These are phyloP conservation scores for Trypanosoma scelopori DNA, from an alignment of 208 protist species.

Conservation along the genomic window DNA sequence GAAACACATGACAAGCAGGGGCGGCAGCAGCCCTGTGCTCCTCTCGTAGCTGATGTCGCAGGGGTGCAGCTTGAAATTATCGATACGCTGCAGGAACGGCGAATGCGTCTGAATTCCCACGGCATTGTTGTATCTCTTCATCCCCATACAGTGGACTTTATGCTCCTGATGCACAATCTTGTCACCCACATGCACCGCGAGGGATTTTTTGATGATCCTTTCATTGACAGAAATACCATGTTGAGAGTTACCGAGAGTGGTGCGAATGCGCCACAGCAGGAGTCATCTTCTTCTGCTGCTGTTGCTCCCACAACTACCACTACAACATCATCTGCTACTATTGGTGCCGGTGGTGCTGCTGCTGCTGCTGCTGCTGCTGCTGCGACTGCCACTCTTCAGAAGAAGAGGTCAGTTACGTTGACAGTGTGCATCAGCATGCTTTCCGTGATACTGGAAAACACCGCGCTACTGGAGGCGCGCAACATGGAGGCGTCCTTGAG, in stretches of 20 bases:
- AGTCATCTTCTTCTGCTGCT: no score
- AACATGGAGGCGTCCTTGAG: constrained; percentile 14
- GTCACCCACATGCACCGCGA: constrained; percentile 17
- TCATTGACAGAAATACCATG: neutral
- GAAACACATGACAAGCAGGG: neutral
- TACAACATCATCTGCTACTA: no score
- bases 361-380: no score
- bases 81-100: constrained; percentile 10
- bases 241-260: neutral
- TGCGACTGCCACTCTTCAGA: neutral
- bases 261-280: neutral
- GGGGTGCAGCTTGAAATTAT: constrained; percentile 15
- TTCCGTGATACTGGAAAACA: constrained; percentile 20
- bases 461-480: constrained; percentile 19
- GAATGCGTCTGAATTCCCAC: constrained; percentile 8
- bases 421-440: constrained; percentile 9
- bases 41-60: neutral
- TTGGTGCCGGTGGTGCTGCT: no score
- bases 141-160: constrained; percentile 28
- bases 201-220: neutral
- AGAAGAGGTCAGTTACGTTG: constrained; percentile 4
- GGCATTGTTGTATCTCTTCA: constrained; percentile 22
- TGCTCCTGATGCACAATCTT: constrained; percentile 28
- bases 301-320: no score
- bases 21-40: neutral